These are phyloP conservation scores for Passiflora organensis DNA, from an alignment of 345 rosid species.

Conservation along the genomic window DNA sequence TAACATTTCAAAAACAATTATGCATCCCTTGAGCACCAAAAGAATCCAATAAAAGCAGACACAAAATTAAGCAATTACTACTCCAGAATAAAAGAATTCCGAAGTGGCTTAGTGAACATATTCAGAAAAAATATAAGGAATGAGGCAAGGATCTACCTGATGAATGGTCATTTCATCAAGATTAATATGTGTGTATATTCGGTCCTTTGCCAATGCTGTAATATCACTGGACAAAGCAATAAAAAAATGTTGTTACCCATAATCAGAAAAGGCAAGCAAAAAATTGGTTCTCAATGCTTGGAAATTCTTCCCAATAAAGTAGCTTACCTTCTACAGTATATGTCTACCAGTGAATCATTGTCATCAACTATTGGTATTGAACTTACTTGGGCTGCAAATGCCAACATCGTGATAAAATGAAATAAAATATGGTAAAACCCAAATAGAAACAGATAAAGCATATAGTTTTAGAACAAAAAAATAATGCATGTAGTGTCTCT, in stretches of 20 bases:
- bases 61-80: not conserved
- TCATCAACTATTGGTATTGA: conserved; percentile 31
- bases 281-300: not conserved
- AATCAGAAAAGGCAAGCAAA: conserved; percentile 1
- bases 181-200: conserved; percentile 25
- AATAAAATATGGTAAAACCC: too few relatives aligned
- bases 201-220: conserved; percentile 32
- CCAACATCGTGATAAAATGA: not conserved
- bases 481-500: too few relatives aligned
- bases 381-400: conserved; percentile 28
- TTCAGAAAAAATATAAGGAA: not conserved
- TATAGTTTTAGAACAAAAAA: too few relatives aligned
- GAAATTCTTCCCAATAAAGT: not conserved
- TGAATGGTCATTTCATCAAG: conserved; percentile 29
- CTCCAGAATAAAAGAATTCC: not conserved
- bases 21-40: too few relatives aligned
- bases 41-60: not conserved
- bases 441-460: too few relatives aligned
- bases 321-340: conserved; percentile 30
- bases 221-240: conserved; percentile 23
- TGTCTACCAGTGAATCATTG: conserved; percentile 25
- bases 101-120: not conserved
- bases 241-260: not conserved
- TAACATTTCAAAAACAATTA: too few relatives aligned
- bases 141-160: conserved; percentile 16